phyloP scores from a whole-genome alignment of 2,329 filamentous ascomycete genomes.

The Cladosporium sp. region DNA sequence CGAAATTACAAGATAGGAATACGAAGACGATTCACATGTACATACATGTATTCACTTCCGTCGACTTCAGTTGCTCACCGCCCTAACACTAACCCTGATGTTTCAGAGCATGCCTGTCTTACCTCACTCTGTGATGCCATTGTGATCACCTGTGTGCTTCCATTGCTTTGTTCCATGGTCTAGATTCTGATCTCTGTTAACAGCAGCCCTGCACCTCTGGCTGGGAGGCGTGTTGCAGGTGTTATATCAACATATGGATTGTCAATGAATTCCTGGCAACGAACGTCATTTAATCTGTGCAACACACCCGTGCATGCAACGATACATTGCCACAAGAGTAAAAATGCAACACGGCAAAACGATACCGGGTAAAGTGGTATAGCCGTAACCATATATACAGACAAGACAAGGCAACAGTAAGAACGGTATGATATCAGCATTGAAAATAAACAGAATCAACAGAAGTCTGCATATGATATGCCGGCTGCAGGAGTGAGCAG shows the following conservation, averaged over 20 bases:
- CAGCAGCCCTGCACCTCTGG: background rate
- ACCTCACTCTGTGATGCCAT: background rate
- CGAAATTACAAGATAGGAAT: background rate
- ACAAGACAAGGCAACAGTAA: no score
- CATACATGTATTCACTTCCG: background rate
- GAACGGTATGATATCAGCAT: no score
- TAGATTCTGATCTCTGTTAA: accelerated
- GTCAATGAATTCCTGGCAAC: background rate
- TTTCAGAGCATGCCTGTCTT: background rate
- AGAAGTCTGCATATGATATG: no score
- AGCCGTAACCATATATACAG: no score
- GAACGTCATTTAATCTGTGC: no score
- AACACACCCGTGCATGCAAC: no score
- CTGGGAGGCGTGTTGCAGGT: background rate
- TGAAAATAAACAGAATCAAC: no score
- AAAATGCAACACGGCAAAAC: no score
- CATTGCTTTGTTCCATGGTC: background rate
- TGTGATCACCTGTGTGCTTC: background rate
- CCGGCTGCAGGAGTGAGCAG: no score
- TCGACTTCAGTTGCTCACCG: background rate
- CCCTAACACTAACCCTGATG: background rate
- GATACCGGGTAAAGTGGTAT: no score
- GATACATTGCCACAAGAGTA: no score
- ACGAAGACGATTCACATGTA: background rate
- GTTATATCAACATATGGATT: background rate